These are phyloP conservation scores for Fagopyrum esculentum DNA, from an alignment of 148 eudicot species.

Conservation along the genomic window DNA sequence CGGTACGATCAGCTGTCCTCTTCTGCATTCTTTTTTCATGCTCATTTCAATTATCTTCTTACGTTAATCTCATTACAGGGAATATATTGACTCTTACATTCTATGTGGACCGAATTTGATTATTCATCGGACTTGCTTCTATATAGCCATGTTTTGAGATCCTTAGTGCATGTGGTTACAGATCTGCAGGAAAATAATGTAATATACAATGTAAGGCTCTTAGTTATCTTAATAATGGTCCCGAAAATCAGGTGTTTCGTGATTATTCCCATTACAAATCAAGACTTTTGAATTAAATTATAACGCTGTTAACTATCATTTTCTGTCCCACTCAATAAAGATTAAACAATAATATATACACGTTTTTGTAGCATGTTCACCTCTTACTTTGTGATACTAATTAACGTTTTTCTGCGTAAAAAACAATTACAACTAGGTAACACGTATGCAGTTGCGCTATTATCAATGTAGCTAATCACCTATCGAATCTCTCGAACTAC, in stretches of 20 bases:
- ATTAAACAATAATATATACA: not conserved
- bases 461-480: not conserved
- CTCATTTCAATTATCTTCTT: not conserved
- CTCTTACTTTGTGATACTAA: not conserved
- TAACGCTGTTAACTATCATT: not conserved
- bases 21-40: not conserved
- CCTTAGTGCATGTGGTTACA: not conserved
- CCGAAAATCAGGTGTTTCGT: conserved; percentile 5
- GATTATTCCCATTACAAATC: not conserved
- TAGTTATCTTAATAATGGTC: not conserved
- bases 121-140: not conserved
- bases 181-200: not conserved
- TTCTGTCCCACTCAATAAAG: not conserved
- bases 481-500: conserved; percentile 8
- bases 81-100: too few relatives aligned
- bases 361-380: not conserved
- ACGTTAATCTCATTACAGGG: too few relatives aligned
- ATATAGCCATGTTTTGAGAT: not conserved
- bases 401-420: not conserved
- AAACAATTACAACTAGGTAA: not conserved
- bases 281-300: not conserved
- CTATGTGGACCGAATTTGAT: too few relatives aligned
- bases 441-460: not conserved
- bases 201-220: not conserved
- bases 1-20: too few relatives aligned